Base-by-base conservation (phyloP, 1,139 yeast genomes). In the Magnusiomyces tetraspermus region DNA sequence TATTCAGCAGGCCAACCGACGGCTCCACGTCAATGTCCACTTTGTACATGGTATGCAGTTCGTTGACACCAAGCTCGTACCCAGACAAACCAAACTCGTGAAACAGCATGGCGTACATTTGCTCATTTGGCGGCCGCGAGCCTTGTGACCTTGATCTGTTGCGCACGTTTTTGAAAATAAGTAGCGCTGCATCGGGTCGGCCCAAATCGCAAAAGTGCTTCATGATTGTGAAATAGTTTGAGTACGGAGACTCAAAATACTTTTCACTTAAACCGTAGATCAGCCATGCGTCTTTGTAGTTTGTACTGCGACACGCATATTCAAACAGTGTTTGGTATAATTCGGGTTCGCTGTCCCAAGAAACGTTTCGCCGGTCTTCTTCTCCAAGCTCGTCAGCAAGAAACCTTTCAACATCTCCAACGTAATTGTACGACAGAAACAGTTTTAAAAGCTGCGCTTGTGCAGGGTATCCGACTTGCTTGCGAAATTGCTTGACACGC, bases 1-100 rank as follows among this genome's bases (percentile, higher is more conserved):
- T 67, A 63, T 86, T 85, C 61, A 83, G 75, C 33, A 86, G 65
- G 11, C 70, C 70, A 8, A 83, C 74, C 57, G 83, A 84, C 53
- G 80, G 76, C 54, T 75, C 77, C n/a, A 84, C 70, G 15, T 74
- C 68, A 8, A 80, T 66, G 60, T 86, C 95, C 77, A 83, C 77
- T 57, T 84, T 82, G 61, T 84, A 69, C 52, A 77, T 75, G 53
- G 80, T 77, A 60, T 85, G 89, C 13, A 86, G 67, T 56, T 83
- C 85, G 47, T 74, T 71, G 6, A 85, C 81, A 0, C 94, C 95
- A 31, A 81, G 83, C 55, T 78, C 82, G 59, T 83, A 85, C 36
- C 76, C 68, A 52, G 72, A 71, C 46, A 66, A 64, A 1, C 90
- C 87, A 69, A 84, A 85, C 53, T 77, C 77, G 52, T 76, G 72